phyloP scores from a whole-genome alignment of 441 rosid genomes.

The Gossypium schwendimanii region DNA sequence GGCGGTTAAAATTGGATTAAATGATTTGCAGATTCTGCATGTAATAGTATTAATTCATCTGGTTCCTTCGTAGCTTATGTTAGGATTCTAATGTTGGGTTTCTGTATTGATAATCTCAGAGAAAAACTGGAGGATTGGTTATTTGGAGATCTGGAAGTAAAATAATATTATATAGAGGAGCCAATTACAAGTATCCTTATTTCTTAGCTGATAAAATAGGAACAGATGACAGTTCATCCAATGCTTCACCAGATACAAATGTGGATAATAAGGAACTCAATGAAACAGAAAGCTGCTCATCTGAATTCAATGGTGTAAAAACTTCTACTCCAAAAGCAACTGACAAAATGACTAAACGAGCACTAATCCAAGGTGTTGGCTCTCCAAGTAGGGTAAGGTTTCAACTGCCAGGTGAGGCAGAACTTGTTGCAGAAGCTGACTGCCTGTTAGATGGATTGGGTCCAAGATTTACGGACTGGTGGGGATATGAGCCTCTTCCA shows the following conservation, averaged over 20 bases:
- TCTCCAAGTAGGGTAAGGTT: constrained; percentile 68
- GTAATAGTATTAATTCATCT: not conserved
- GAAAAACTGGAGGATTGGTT: constrained; percentile 90
- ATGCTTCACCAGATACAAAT: constrained; percentile 20
- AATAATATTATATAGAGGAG: constrained; percentile 77
- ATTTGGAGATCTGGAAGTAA: constrained; percentile 93
- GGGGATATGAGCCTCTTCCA: constrained; percentile 95
- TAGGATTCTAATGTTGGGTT: constrained; percentile 16
- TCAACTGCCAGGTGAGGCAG: constrained; percentile 75
- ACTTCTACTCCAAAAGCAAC: constrained; percentile 22
- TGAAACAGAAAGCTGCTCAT: constrained; percentile 22
- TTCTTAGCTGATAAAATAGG: constrained; percentile 37
- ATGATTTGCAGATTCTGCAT: not conserved
- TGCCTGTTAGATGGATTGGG: constrained; percentile 79
- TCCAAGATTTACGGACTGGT: constrained; percentile 87
- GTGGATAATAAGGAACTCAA: constrained; percentile 23
- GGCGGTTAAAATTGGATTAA: not conserved
- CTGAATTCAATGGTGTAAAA: constrained; percentile 17
- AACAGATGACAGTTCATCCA: constrained; percentile 19
- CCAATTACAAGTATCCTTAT: constrained; percentile 76
- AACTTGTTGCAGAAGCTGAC: constrained; percentile 73
- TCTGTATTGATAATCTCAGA: constrained; percentile 37
- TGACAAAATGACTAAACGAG: constrained; percentile 25
- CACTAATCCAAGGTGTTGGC: constrained; percentile 63
- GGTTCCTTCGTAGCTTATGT: not conserved